Conservation (phyloP, 306 rosid genomes). For the Pterocarpus macrocarpus region DNA sequence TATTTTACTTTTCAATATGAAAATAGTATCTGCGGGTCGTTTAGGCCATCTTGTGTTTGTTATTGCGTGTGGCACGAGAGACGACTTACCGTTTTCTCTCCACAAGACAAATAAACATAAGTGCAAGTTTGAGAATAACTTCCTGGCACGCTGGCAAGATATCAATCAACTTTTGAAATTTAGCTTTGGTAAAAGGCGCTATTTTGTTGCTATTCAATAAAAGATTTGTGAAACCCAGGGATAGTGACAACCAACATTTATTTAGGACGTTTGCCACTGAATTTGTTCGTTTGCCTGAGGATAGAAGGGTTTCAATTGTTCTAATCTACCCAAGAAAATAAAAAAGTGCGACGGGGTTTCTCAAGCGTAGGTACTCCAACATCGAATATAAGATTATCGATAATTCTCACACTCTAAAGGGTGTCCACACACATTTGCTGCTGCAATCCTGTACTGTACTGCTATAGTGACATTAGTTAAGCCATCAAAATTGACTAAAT, state of each 20-base stretch:
- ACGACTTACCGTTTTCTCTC: neutral
- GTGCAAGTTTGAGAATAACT: too few relatives aligned
- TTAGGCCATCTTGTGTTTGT: constrained; percentile 8
- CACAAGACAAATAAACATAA: neutral
- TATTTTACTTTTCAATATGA: constrained; percentile 13
- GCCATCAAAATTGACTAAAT: constrained; percentile 47
- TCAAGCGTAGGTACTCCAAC: neutral
- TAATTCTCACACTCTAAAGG: neutral
- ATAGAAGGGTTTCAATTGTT: neutral
- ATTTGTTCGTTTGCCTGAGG: neutral
- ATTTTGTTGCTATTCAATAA: neutral
- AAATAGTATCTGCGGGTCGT: constrained; percentile 21
- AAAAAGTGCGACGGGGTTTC: neutral
- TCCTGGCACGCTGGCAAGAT: neutral
- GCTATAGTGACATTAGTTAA: constrained; percentile 13
- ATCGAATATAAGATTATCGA: constrained; percentile 10
- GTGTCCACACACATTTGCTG: neutral
- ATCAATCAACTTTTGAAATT: neutral
- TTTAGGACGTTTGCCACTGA: neutral
- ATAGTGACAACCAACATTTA: neutral
- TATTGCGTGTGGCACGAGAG: neutral
- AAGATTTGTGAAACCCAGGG: neutral
- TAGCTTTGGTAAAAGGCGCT: neutral
- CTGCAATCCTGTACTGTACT: neutral
- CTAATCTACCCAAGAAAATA: neutral